Evolutionary conservation across 345 rosid genomes (phyloP).

Genomic region (Brassica nigra): DNA sequence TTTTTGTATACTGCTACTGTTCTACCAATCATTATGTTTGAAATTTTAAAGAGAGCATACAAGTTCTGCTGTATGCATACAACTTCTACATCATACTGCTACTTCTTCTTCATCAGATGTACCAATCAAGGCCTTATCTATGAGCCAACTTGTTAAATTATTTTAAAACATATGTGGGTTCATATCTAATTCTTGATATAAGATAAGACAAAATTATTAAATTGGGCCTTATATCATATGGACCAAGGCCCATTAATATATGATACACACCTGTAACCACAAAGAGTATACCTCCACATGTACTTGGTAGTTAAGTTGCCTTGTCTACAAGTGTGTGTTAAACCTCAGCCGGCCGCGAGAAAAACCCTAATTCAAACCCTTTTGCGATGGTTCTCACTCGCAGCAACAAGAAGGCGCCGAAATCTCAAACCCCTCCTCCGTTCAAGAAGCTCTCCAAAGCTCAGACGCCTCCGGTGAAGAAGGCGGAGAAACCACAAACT

Average conservation of each 20-base stretch:
- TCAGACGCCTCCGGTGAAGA: not conserved
- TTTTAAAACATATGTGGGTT: too few relatives aligned
- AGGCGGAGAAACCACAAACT: constrained; percentile 43
- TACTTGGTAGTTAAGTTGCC: not conserved
- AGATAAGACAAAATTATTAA: too few relatives aligned
- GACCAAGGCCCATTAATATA: not conserved
- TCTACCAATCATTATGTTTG: too few relatives aligned
- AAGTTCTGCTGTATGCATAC: too few relatives aligned
- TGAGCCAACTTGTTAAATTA: too few relatives aligned
- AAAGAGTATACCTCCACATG: not conserved
- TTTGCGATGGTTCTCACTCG: constrained; percentile 44
- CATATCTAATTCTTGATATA: too few relatives aligned
- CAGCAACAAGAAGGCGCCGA: constrained; percentile 57
- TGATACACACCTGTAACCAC: not conserved
- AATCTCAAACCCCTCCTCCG: constrained; percentile 42
- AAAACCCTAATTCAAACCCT: constrained; percentile 24
- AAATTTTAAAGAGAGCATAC: too few relatives aligned
- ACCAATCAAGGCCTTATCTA: too few relatives aligned
- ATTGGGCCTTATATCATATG: not conserved
- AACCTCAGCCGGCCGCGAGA: constrained; percentile 33
- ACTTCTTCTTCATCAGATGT: too few relatives aligned
- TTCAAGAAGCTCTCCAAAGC: constrained; percentile 3
- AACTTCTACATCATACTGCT: too few relatives aligned
- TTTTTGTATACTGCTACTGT: too few relatives aligned
- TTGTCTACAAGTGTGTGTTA: constrained; percentile 15